A percentile compares a stretch with the other conserved stretches of the same genome.
Evolutionary conservation across 352 stramenopile genomes (phyloP).

Genomic region (Globisporangium acanthophoron): DNA sequence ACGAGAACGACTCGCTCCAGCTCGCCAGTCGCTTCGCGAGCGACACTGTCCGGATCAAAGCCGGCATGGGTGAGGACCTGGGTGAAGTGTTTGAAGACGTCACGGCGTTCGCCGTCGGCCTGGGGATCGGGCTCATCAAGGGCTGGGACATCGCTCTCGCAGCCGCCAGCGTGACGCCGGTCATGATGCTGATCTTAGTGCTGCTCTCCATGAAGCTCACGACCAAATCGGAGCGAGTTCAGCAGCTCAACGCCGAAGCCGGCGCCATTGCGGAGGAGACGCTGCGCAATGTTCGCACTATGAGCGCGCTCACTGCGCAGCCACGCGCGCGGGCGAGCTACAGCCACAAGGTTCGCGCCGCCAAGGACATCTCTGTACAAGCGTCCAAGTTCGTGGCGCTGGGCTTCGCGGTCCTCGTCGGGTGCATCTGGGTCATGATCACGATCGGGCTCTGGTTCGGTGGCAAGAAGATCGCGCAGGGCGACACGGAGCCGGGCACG

Average conservation of each 20-base stretch:
- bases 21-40: conserved; percentile 17
- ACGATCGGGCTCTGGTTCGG: conserved; percentile 46
- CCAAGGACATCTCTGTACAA: conserved; percentile 6
- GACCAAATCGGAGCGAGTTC: conserved; percentile 1
- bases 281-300: conserved; percentile 19
- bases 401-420: conserved; percentile 18
- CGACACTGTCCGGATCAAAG: conserved; percentile 26
- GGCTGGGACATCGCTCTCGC: conserved; percentile 27
- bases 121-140: conserved; percentile 19
- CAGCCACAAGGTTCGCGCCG: conserved; percentile 13
- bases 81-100: background rate
- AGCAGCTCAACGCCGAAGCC: conserved; percentile 22
- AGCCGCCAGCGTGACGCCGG: conserved; percentile 20
- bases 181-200: conserved; percentile 11
- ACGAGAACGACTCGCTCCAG: conserved; percentile 14
- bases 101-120: conserved; percentile 1
- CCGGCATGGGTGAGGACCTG: conserved; percentile 22
- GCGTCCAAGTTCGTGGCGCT: conserved; percentile 11
- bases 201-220: conserved; percentile 15
- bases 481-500: conserved; percentile 18
- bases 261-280: conserved; percentile 26
- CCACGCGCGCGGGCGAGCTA: conserved; percentile 9
- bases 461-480: conserved; percentile 25
- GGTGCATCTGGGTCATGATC: conserved; percentile 44
- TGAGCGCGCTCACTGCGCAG: conserved; percentile 18